These are phyloP conservation scores for Arthroderma sp. DNA, from an alignment of 2,329 filamentous ascomycete genomes.

Conservation along the genomic window DNA sequence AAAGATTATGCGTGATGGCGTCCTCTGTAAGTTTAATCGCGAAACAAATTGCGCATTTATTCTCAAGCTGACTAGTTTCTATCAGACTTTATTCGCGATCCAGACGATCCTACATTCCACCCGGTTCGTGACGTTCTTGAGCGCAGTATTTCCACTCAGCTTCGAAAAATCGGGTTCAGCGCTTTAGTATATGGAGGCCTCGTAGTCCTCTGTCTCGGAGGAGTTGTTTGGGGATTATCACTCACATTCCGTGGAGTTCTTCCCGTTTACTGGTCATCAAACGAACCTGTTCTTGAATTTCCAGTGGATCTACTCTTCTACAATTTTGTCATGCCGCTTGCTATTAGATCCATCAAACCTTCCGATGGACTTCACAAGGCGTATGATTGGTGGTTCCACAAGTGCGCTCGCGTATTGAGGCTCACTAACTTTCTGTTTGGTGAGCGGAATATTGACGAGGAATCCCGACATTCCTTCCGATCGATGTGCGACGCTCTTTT, in stretches of 20 bases:
- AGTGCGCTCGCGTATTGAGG: constrained; percentile 64
- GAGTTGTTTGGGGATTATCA: constrained; percentile 85
- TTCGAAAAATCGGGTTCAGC: constrained; percentile 92
- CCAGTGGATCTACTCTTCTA: constrained; percentile 90
- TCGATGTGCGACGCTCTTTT: constrained; percentile 40
- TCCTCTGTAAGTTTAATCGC: constrained; percentile 55
- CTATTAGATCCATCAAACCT: constrained; percentile 71
- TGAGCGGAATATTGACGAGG: constrained; percentile 66
- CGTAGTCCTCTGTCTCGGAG: constrained; percentile 83
- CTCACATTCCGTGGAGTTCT: constrained; percentile 57
- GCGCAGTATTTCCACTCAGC: constrained; percentile 77
- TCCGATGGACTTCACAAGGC: constrained; percentile 70
- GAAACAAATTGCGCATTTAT: not conserved
- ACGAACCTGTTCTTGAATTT: constrained; percentile 85
- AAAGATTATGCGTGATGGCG: constrained; percentile 89
- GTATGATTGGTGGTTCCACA: constrained; percentile 94
- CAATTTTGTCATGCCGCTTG: constrained; percentile 86
- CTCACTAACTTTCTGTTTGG: constrained; percentile 90
- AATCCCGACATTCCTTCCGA: constrained; percentile 52
- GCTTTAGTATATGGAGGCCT: constrained; percentile 89
- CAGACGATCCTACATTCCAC: constrained; percentile 95
- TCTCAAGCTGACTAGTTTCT: constrained; percentile 5
- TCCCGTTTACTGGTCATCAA: constrained; percentile 86
- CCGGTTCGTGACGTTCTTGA: constrained; percentile 94
- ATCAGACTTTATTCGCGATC: constrained; percentile 87